Base-by-base conservation (phyloP, 306 rosid genomes). In the Lathyrus aphaca region DNA sequence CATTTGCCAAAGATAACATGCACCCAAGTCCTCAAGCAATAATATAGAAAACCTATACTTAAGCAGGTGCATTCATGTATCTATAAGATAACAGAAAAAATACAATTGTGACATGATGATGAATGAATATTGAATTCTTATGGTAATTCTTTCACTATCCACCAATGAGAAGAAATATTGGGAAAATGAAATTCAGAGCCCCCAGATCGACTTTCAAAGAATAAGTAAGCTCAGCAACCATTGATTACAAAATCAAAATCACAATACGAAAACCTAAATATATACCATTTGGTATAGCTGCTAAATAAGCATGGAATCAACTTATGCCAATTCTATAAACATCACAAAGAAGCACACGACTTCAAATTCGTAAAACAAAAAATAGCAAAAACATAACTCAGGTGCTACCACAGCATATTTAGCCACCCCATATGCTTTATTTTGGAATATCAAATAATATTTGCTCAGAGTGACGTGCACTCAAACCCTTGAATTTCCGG, bases 381-480 rank as follows among this genome's bases (percentile, higher is more conserved):
- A 60, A 66, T 53, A 51, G 64, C 59, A 66, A 44, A 61, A 73
- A 16, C 18, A 58, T 44, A 69, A 32, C 9, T 38, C 23, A 9
- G 10, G 54, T 40, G 38, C 30, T 64, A 39, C 17, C 69, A 54
- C 19, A 30, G 6, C 53, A 77, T 62, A 15, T 39, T 61, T 53
- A 72, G 59, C 29, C 43, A 53, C 46, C 48, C 19, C 16, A 76
- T 68, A 66, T 54, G 68, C 80, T 72, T 30, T 38, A 53, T 25
- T 77, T 75, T 46, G 64, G 62, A 60, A 14, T 39, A 77, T 64
- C 60, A 35, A 29, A 40, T 42, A 42, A 69, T 60, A 50, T 27
- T 38, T 27, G 18, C 32, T 27, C 19, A 29, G 18, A 27, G 63
- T 2, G 18, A 29, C 14, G 39, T 56, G 14, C 63, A 56, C 29